Base-by-base conservation (phyloP, 176 grass and related monocot genomes). In the Phyllostachys edulis region DNA sequence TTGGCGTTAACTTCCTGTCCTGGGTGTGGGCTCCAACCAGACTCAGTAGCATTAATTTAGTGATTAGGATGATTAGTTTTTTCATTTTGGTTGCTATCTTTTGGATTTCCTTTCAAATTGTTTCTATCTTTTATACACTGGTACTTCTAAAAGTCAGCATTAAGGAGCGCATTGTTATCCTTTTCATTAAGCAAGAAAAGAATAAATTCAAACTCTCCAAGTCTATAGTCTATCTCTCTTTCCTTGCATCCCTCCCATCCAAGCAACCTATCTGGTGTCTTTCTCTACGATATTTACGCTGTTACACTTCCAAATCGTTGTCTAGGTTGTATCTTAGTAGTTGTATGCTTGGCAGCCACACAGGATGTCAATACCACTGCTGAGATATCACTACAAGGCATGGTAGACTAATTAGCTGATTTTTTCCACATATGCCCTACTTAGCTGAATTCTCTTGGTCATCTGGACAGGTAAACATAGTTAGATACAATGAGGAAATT, bases 391-490 rank as follows among this genome's bases (percentile, higher is more conserved):
- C 26, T 73, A 34, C 71, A 73, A 32, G 71, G 24, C 27, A 54
- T 75, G 29, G 8, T 20, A 37, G 44, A 49, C 47, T 72, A 55
- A 55, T 55, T 55, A n/a, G n/a, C n/a, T n/a, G n/a, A n/a, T n/a
- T n/a, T n/a, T n/a, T n/a, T n/a, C n/a, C n/a, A n/a, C n/a, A n/a
- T n/a, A n/a, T n/a, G n/a, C n/a, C n/a, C n/a, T n/a, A n/a, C n/a
- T n/a, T n/a, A 55, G 51, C 67, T 84, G 46, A 67, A 45, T 44
- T 76, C 12, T 44, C 17, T 0, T 34, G 66, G 63, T 84, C 36
- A 67, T 55, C n/a, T 67, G n/a, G 23, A 69, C 83, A 95, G 93
- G 90, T 67, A 75, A 95, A 92, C 40, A 95, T 95, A 82, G 88
- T 92, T 78, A 84, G 88, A 61, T 83, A 80, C 71, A 90, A 87